phyloP scores from a whole-genome alignment of 345 rosid genomes.

The Citrus sp. region DNA sequence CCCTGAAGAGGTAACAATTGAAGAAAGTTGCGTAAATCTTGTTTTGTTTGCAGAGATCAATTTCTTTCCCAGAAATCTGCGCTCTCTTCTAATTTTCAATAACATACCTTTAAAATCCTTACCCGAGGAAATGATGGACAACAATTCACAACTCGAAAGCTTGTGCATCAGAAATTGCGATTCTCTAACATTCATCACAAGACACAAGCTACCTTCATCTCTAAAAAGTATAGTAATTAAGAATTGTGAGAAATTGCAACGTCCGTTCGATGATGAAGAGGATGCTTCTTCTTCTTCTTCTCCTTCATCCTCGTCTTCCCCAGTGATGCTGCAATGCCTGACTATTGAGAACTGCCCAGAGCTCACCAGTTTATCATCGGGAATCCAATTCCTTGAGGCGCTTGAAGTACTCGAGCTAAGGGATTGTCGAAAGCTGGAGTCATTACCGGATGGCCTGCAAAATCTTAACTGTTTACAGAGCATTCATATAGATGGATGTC shows the following conservation, averaged over 20 bases:
- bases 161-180: neutral
- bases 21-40: neutral
- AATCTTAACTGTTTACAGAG: neutral
- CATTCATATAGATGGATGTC: rapidly evolving
- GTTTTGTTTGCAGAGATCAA: neutral
- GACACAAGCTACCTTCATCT: neutral
- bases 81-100: neutral
- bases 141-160: neutral
- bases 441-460: neutral
- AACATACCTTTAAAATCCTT: neutral
- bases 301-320: neutral
- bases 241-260: neutral
- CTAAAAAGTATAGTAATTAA: neutral
- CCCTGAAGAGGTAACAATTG: neutral
- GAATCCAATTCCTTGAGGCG: neutral
- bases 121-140: neutral
- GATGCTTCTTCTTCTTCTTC: neutral
- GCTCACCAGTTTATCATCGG: neutral
- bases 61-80: neutral
- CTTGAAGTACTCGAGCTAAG: rapidly evolving
- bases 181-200: neutral
- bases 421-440: neutral
- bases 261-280: neutral
- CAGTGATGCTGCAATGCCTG: neutral
- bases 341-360: neutral